Percentiles rank a stretch among this genome's conserved stretches.
Evolutionary conservation across 805 yeast genomes (phyloP).

Genomic region (Kuraishia cidri): DNA sequence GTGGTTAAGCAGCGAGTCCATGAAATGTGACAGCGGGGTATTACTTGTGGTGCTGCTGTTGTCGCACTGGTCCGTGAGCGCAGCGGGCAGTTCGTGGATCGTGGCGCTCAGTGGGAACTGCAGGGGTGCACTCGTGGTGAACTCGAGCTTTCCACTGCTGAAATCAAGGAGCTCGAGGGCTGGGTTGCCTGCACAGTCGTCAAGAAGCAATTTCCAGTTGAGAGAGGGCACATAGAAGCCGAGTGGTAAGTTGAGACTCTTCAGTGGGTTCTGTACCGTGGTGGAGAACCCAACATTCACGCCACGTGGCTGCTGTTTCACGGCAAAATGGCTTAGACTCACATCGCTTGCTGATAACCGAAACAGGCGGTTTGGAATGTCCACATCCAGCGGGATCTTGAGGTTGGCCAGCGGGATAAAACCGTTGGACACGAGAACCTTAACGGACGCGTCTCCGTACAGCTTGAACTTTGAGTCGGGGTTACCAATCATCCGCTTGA

Average conservation of each 20-base stretch:
- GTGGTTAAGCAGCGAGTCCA: constrained; percentile 6
- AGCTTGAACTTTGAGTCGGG: constrained; percentile 21
- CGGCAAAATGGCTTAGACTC: not conserved
- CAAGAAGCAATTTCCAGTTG: constrained; percentile 23
- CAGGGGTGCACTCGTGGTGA: constrained; percentile 3
- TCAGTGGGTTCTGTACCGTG: not conserved
- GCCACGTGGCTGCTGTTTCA: not conserved
- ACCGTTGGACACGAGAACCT: constrained; percentile 7
- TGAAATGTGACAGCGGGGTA: constrained; percentile 10
- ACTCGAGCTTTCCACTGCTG: constrained; percentile 7
- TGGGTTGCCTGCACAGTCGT: constrained; percentile 26
- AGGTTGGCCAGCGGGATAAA: constrained; percentile 3
- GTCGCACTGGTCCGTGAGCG: constrained; percentile 7
- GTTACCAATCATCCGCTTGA: constrained; percentile 19
- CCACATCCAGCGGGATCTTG: constrained; percentile 2
- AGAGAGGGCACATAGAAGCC: constrained; percentile 21
- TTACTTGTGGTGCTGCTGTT: not conserved
- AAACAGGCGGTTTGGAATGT: constrained; percentile 1
- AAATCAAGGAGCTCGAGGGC: constrained; percentile 18
- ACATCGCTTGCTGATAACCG: not conserved
- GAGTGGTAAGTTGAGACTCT: not conserved
- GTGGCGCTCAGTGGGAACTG: constrained; percentile 8
- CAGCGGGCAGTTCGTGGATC: constrained; percentile 4
- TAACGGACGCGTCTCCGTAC: constrained; percentile 23
- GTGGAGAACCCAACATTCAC: not conserved